These are phyloP conservation scores for Penicillium nordicum DNA, from an alignment of 2,329 filamentous ascomycete species.

Conservation along the genomic window DNA sequence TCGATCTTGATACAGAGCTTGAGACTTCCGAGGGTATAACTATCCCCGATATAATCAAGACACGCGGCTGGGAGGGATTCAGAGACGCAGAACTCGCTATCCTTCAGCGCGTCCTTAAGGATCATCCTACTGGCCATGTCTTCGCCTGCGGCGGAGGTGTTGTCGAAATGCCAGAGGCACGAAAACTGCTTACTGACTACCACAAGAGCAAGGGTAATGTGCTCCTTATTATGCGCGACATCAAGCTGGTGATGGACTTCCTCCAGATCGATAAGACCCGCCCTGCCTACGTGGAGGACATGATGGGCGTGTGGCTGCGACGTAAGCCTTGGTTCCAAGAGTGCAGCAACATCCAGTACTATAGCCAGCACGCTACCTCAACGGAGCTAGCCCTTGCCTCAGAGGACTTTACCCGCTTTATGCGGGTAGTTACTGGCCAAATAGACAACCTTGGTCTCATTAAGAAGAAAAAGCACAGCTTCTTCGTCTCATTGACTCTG, in stretches of 20 bases:
- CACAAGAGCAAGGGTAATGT: conserved; percentile 76
- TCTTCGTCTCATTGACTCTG: conserved; percentile 88
- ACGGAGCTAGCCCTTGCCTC: conserved; percentile 53
- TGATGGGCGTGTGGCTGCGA: conserved; percentile 84
- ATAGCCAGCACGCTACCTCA: conserved; percentile 65
- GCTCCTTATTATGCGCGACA: conserved; percentile 81
- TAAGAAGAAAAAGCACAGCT: conserved; percentile 68
- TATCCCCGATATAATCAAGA: conserved; percentile 81
- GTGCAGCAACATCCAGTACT: conserved; percentile 93
- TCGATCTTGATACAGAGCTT: conserved; percentile 85
- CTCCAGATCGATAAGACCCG: conserved; percentile 83
- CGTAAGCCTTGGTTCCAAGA: conserved; percentile 85
- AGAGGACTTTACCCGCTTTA: conserved; percentile 70
- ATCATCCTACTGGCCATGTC: conserved; percentile 71
- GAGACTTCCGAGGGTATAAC: conserved; percentile 69
- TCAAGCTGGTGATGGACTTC: conserved; percentile 83
- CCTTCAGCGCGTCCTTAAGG: conserved; percentile 68
- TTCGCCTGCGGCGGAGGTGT: conserved; percentile 94
- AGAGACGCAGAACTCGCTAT: conserved; percentile 72
- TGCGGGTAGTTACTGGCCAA: conserved; percentile 65
- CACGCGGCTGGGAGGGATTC: conserved; percentile 83
- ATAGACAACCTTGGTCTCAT: conserved; percentile 54
- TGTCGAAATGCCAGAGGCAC: conserved; percentile 78
- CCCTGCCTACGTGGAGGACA: conserved; percentile 88
- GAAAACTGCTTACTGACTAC: conserved; percentile 70